Conservation (phyloP, 176 grass and related monocot species). For the Triticum dicoccoides region DNA sequence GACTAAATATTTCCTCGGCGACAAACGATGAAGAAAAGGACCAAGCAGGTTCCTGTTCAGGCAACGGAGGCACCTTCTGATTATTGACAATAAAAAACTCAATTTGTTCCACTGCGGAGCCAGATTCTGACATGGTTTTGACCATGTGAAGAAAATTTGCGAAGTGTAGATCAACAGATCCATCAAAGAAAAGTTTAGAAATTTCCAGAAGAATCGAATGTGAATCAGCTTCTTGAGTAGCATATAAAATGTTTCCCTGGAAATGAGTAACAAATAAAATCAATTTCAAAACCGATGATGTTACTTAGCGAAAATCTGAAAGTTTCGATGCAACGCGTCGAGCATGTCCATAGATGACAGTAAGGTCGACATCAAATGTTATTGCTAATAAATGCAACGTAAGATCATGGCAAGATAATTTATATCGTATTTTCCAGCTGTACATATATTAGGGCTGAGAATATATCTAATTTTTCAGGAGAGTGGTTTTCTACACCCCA, state of each 20-base stretch:
- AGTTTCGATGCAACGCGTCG: not conserved
- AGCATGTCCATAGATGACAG: slow-evolving; percentile 8
- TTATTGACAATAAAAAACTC: slow-evolving; percentile 78
- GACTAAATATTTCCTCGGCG: slow-evolving; percentile 8
- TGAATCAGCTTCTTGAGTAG: slow-evolving; percentile 57
- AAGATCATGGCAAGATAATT: not conserved
- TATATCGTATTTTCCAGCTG: not conserved
- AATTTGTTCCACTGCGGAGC: slow-evolving; percentile 53
- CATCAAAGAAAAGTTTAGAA: slow-evolving; percentile 85
- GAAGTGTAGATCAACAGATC: slow-evolving; percentile 74
- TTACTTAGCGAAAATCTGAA: not conserved
- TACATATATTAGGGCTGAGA: not conserved
- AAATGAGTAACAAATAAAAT: slow-evolving; percentile 36
- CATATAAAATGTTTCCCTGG: slow-evolving; percentile 74
- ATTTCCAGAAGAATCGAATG: slow-evolving; percentile 82
- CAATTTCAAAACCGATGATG: not conserved
- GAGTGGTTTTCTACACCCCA: no score
- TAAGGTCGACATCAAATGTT: not conserved
- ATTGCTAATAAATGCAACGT: not conserved
- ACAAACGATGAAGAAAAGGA: slow-evolving; percentile 48
- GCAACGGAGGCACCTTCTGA: slow-evolving; percentile 70
- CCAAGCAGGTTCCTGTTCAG: slow-evolving; percentile 69
- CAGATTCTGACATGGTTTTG: slow-evolving; percentile 74
- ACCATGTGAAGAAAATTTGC: slow-evolving; percentile 97
- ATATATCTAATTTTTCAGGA: not conserved